Conservation (phyloP, 2,329 filamentous ascomycete genomes). For the Trichoderma endophyticum region DNA sequence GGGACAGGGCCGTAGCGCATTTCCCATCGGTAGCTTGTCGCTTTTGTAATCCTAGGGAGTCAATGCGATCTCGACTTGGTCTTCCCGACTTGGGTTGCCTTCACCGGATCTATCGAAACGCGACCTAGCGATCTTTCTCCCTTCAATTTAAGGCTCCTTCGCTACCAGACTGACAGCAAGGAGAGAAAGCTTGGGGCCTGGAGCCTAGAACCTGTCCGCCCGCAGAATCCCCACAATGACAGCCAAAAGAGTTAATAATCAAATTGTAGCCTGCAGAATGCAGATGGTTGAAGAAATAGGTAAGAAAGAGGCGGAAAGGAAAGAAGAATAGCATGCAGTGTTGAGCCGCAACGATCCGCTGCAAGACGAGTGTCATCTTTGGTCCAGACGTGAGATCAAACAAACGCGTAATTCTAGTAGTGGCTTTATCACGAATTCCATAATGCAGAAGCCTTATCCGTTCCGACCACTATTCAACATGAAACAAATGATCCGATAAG, state of each 20-base stretch:
- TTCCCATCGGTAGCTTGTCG: neutral
- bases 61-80: neutral
- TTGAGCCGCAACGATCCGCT: neutral
- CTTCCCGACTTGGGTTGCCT: neutral
- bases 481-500: constrained; percentile 7
- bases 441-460: neutral
- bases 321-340: neutral
- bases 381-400: neutral
- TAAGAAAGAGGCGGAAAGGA: neutral
- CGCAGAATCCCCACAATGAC: neutral
- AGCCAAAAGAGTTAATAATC: neutral
- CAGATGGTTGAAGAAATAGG: neutral
- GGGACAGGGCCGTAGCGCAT: neutral
- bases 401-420: constrained; percentile 6
- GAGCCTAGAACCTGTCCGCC: neutral
- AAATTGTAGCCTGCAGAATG: neutral
- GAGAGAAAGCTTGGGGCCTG: neutral
- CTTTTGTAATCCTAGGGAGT: neutral
- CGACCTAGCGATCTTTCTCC: constrained; percentile 1
- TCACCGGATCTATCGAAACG: constrained; percentile 8
- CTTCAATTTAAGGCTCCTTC: constrained; percentile 10
- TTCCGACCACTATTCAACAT: neutral
- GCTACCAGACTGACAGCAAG: neutral
- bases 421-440: neutral
- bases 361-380: neutral